A percentile compares a stretch with the other conserved stretches of the same genome.
Conservation (phyloP, 371 early-diverging fungal species). For the Actinomucor elegans region DNA sequence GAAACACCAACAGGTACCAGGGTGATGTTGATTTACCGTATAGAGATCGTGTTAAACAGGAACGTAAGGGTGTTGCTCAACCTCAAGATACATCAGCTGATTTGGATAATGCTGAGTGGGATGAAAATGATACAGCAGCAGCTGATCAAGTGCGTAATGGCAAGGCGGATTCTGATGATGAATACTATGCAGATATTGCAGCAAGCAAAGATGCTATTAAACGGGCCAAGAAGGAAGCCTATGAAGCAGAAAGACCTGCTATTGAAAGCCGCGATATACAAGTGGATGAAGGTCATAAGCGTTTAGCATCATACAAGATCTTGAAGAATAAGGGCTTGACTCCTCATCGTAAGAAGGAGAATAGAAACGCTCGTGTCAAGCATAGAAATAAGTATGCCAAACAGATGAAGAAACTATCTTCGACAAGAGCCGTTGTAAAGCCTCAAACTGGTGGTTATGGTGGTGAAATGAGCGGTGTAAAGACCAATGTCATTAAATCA, state of each 20-base stretch:
- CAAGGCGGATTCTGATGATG: constrained; percentile 44
- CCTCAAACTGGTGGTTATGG: constrained; percentile 72
- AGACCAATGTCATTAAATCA: constrained; percentile 78
- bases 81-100: constrained; percentile 61
- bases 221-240: constrained; percentile 46
- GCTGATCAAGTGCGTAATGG: constrained; percentile 40
- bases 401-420: constrained; percentile 87
- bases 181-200: constrained; percentile 58
- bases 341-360: constrained; percentile 90
- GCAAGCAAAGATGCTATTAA: constrained; percentile 49
- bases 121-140: constrained; percentile 50
- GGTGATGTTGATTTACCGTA: constrained; percentile 82
- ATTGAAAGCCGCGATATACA: constrained; percentile 41
- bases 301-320: constrained; percentile 84
- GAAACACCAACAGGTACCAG: constrained; percentile 49
- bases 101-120: constrained; percentile 64
- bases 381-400: constrained; percentile 82
- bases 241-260: constrained; percentile 42
- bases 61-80: constrained; percentile 59
- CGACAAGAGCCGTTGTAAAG: constrained; percentile 71
- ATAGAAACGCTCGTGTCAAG: constrained; percentile 96
- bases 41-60: constrained; percentile 53
- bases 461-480: constrained; percentile 96
- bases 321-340: constrained; percentile 95
- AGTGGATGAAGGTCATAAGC: constrained; percentile 68